Evolutionary conservation across 1,284 basidiomycete species (phyloP).

Genomic region (Sporisorium exsertum): DNA sequence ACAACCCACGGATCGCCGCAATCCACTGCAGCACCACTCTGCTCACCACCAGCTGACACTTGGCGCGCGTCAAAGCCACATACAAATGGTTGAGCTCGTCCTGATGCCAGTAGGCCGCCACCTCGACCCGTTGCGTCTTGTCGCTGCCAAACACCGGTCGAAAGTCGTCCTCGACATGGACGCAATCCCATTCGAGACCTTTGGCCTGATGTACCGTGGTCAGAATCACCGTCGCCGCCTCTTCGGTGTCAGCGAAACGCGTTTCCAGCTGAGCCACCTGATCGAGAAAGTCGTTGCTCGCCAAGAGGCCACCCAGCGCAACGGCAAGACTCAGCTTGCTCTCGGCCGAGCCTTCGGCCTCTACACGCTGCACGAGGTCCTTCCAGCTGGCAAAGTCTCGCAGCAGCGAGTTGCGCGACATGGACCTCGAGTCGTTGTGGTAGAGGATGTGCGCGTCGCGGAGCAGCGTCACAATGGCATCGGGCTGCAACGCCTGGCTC

Average conservation of each 20-base stretch:
- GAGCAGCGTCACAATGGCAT: slow-evolving; percentile 51
- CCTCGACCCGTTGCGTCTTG: slow-evolving; percentile 35
- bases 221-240: slow-evolving; percentile 48
- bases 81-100: slow-evolving; percentile 64
- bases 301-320: slow-evolving; percentile 44
- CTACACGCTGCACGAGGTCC: slow-evolving; percentile 61
- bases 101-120: slow-evolving; percentile 45
- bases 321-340: slow-evolving; percentile 58
- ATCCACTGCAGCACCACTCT: slow-evolving; percentile 54
- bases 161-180: slow-evolving; percentile 61
- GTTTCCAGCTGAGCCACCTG: slow-evolving; percentile 48
- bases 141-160: slow-evolving; percentile 43
- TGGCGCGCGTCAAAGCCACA: slow-evolving; percentile 60
- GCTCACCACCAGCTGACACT: slow-evolving; percentile 46
- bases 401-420: slow-evolving; percentile 49
- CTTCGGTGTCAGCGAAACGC: slow-evolving; percentile 45
- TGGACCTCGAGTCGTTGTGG: slow-evolving; percentile 41
- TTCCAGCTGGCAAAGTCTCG: slow-evolving; percentile 64
- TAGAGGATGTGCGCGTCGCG: slow-evolving; percentile 60
- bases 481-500: slow-evolving; percentile 49
- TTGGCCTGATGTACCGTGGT: slow-evolving; percentile 65
- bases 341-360: slow-evolving; percentile 61
- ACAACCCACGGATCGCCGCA: slow-evolving; percentile 49
- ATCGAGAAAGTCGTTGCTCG: slow-evolving; percentile 52
- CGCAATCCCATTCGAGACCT: slow-evolving; percentile 63